A percentile compares a stretch with the other conserved stretches of the same genome.
Evolutionary conservation across 176 grass and related monocot species (phyloP).

Genomic region (Saccharum spontaneum): DNA sequence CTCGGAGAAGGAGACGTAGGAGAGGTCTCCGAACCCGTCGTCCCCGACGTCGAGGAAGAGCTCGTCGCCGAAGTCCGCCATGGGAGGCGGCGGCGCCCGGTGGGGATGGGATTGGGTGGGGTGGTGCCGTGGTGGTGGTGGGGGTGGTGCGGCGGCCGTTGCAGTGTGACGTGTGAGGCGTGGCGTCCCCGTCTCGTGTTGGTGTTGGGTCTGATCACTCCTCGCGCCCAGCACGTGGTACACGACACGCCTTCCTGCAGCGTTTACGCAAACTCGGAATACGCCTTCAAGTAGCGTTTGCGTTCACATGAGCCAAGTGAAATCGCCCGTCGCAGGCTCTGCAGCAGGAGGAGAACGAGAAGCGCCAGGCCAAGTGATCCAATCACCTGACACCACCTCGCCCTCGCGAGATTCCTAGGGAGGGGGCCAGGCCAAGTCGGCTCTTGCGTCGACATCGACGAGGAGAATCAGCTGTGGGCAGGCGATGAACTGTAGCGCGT

Average conservation of each 20-base stretch:
- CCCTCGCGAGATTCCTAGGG: slow-evolving; percentile 24
- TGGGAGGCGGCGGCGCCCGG: slow-evolving; percentile 12
- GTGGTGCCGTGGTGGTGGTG: not conserved
- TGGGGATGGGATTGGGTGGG: not conserved
- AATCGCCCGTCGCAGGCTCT: not conserved
- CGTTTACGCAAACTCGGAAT: accelerated
- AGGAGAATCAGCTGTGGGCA: slow-evolving; percentile 3
- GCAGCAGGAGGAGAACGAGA: not conserved
- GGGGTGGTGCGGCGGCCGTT: slow-evolving; percentile 27
- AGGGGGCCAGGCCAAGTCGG: not conserved
- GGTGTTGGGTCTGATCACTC: not conserved
- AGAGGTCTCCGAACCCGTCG: slow-evolving; percentile 30
- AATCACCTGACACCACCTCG: slow-evolving; percentile 21
- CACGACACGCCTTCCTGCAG: not conserved
- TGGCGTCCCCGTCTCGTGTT: slow-evolving; percentile 39
- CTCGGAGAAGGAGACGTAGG: slow-evolving; percentile 47
- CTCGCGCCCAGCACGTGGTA: not conserved
- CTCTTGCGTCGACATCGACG: slow-evolving; percentile 23
- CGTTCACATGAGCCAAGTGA: not conserved
- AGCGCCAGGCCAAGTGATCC: not conserved
- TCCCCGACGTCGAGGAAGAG: slow-evolving; percentile 64
- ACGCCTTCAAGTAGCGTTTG: not conserved
- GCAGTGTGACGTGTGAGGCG: slow-evolving; percentile 37
- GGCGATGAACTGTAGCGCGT: not conserved
- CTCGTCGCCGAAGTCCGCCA: slow-evolving; percentile 60